Evolutionary conservation across 1,284 basidiomycete genomes (phyloP), one percentile per base, ranked within the genome.

Genomic region (Pseudozyma thailandica): DNA sequence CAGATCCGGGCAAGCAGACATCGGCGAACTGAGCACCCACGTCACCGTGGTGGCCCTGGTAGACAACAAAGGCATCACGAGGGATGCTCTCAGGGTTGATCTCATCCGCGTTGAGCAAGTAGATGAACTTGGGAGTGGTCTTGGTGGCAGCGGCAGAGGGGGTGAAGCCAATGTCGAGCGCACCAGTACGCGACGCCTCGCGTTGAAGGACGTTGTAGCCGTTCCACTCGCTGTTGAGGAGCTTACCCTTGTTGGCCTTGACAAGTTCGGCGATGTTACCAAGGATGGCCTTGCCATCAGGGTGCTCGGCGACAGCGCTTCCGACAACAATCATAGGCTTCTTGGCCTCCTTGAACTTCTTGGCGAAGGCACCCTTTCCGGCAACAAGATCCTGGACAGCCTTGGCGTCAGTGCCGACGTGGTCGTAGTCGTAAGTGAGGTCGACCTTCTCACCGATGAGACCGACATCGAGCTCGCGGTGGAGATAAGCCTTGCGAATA

Each of bases 1-100:
- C 95, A 23, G 91, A 88, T 25, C 89, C 93, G 41, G 96, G 96
- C 39, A 98, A 85, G 83, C 92, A 93, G 60, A 98, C 94, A 83
- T 98, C 95, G 18, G 96, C 96, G 50, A 94, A 90, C 81, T 94
- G 92, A 3, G 96, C 96, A 49, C 96, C 95, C 41, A 93, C 87
- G 83, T 99, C 96, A 83, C 96, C 96, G 83, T 98, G 95, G 85
- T 98, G 95, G 43, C 96, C 96, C 84, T 98, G 96, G 85, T 98
- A 99, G 15, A 98, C 95, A 43, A 98, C 95, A 81, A 98, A 98
- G 1, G 95, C 94, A 79, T 94, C 89, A 68, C 89, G 86, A 28
- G 96, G 94, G 70, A 99, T 96, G n/a, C 90, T 89, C 60, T 90
- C 88, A 42, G 93, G 91, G 80, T 94, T 89, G 58, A 98, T 85